Percentiles rank a stretch among this genome's conserved stretches.
These are phyloP conservation scores for Malus asiatica DNA, from an alignment of 306 rosid genomes.

Conservation along the genomic window DNA sequence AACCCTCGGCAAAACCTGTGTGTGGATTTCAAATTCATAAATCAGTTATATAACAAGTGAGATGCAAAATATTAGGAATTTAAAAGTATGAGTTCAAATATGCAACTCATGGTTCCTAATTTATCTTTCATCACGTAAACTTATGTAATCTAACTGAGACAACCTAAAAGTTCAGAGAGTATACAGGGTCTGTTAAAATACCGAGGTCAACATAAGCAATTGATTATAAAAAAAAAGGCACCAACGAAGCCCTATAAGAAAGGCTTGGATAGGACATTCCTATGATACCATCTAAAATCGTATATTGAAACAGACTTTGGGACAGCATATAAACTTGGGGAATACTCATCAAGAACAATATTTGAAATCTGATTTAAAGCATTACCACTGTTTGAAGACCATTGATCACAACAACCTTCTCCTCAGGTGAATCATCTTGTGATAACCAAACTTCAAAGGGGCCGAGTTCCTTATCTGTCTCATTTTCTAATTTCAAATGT, in stretches of 20 bases:
- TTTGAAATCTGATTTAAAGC: neutral
- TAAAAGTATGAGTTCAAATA: neutral
- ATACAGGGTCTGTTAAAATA: neutral
- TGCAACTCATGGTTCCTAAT: neutral
- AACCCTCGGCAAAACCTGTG: conserved; percentile 31
- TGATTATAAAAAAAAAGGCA: neutral
- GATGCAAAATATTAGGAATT: neutral
- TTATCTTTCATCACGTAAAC: neutral
- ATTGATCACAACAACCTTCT: conserved; percentile 55
- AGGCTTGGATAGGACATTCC: neutral
- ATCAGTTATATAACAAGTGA: conserved; percentile 1
- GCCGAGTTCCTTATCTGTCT: conserved; percentile 71
- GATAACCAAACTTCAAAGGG: conserved; percentile 79
- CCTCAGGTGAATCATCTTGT: conserved; percentile 43
- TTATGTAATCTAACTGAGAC: neutral
- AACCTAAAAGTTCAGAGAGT: neutral
- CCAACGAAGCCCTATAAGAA: neutral
- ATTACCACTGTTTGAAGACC: conserved; percentile 87
- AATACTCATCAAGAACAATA: neutral
- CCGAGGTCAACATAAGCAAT: neutral
- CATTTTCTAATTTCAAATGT: conserved; percentile 58
- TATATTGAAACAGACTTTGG: neutral
- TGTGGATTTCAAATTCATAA: neutral
- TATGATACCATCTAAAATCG: neutral
- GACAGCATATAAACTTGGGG: neutral